phyloP scores from a whole-genome alignment of 2,329 filamentous ascomycete genomes.

The Graphiopsis chlorocephala region DNA sequence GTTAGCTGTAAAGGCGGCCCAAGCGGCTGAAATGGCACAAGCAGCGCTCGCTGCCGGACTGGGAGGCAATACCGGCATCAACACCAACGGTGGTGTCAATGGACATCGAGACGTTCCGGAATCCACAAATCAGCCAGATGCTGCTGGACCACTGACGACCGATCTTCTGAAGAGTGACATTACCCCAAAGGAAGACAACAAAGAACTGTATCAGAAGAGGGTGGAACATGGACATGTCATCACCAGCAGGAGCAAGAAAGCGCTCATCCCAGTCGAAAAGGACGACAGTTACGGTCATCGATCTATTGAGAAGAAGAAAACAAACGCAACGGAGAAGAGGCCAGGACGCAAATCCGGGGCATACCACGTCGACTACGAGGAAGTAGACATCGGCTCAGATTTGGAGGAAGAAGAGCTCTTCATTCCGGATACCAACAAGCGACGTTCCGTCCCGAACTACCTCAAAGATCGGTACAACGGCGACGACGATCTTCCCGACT shows the following conservation, averaged over 20 bases:
- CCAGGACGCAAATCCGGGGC: slow-evolving; percentile 20
- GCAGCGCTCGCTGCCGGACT: slow-evolving; percentile 17
- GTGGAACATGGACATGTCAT: slow-evolving; percentile 28
- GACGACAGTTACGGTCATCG: slow-evolving; percentile 32
- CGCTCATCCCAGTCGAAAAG: slow-evolving; percentile 32
- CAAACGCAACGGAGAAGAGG: slow-evolving; percentile 2
- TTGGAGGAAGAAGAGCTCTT: slow-evolving; percentile 36
- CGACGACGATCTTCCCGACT: slow-evolving; percentile 41
- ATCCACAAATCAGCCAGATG: neutral
- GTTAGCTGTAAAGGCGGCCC: slow-evolving; percentile 31
- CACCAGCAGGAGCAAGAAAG: slow-evolving; percentile 32
- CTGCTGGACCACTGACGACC: neutral
- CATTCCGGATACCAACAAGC: neutral
- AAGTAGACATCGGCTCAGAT: slow-evolving; percentile 47
- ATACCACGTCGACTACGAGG: slow-evolving; percentile 39
- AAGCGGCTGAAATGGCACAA: slow-evolving; percentile 24
- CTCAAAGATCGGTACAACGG: slow-evolving; percentile 42
- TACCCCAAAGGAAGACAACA: slow-evolving; percentile 32
- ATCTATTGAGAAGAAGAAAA: slow-evolving; percentile 30
- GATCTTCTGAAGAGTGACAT: slow-evolving; percentile 34
- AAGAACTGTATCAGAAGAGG: slow-evolving; percentile 41
- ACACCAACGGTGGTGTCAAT: neutral
- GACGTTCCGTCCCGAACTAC: slow-evolving; percentile 36
- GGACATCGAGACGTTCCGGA: neutral
- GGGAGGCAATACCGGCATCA: neutral